phyloP scores from a whole-genome alignment of 805 yeast genomes.

The Suhomyces xylopsoci region DNA sequence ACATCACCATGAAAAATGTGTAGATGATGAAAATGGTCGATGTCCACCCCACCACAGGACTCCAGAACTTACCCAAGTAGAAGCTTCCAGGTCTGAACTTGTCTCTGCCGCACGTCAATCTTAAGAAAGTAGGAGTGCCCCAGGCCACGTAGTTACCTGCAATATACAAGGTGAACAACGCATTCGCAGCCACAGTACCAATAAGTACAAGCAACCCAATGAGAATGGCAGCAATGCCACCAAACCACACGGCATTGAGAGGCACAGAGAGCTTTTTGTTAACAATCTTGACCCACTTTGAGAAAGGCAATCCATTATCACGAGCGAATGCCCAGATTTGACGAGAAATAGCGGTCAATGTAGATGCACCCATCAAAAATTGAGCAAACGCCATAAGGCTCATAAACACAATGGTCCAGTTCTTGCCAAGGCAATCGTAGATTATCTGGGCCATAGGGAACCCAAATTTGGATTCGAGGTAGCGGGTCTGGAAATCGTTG shows the following conservation, averaged over 20 bases:
- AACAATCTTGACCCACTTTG: conserved; percentile 32
- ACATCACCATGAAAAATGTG: conserved; percentile 36
- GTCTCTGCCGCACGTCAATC: conserved; percentile 34
- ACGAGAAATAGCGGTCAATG: conserved; percentile 40
- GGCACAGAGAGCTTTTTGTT: conserved; percentile 40
- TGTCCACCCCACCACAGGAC: conserved; percentile 25
- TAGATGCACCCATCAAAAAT: conserved; percentile 32
- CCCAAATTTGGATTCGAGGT: conserved; percentile 30
- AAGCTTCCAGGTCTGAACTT: conserved; percentile 39
- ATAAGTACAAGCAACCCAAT: conserved; percentile 40
- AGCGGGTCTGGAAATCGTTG: conserved; percentile 22
- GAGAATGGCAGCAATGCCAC: conserved; percentile 32
- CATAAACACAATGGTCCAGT: conserved; percentile 33
- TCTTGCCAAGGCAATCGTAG: conserved; percentile 36
- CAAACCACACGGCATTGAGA: conserved; percentile 37
- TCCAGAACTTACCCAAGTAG: conserved; percentile 34
- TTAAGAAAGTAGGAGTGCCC: conserved; percentile 34
- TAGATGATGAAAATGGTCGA: conserved; percentile 33
- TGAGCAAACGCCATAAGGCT: conserved; percentile 34
- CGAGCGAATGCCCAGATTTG: conserved; percentile 43
- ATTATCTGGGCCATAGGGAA: conserved; percentile 40
- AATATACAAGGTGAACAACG: conserved; percentile 35
- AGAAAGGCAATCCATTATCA: conserved; percentile 41
- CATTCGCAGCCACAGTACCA: conserved; percentile 43
- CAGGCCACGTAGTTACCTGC: conserved; percentile 33